Conservation (phyloP, 1,284 basidiomycete species). For the Sporisorium sorghi region DNA sequence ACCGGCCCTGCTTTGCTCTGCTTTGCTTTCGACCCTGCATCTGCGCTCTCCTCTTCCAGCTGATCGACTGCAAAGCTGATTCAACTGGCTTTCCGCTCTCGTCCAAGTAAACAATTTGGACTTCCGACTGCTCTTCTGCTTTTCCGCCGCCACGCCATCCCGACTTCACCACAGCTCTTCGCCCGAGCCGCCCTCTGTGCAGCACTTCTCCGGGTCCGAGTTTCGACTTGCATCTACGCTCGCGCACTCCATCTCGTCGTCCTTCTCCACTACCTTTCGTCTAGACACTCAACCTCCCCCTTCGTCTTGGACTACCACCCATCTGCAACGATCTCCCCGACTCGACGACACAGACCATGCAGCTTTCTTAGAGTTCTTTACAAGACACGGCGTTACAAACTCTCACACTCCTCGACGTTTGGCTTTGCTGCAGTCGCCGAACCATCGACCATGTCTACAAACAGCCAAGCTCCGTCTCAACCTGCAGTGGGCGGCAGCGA, state of each 20-base stretch:
- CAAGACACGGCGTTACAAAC: no score
- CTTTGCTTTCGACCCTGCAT: background rate
- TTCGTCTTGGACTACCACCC: background rate
- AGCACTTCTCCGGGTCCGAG: background rate
- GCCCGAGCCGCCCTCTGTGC: no score
- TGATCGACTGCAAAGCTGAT: background rate
- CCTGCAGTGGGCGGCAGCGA: slow-evolving; percentile 8
- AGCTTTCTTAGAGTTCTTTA: slow-evolving; percentile 9
- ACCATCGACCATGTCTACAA: slow-evolving; percentile 19
- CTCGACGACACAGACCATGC: slow-evolving; percentile 8
- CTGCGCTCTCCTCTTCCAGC: background rate
- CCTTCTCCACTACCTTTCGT: background rate
- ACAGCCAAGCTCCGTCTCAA: slow-evolving; percentile 9
- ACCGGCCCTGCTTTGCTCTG: background rate
- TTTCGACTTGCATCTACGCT: background rate
- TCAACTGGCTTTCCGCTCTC: background rate
- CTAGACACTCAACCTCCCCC: background rate
- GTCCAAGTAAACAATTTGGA: background rate
- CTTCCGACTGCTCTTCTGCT: no score
- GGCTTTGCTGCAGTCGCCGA: no score
- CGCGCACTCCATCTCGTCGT: background rate
- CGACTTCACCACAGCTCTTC: no score
- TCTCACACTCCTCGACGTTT: background rate
- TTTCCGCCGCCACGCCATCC: no score
- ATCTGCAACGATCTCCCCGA: background rate